Conservation (phyloP, 148 eudicot genomes). For the Silene latifolia region DNA sequence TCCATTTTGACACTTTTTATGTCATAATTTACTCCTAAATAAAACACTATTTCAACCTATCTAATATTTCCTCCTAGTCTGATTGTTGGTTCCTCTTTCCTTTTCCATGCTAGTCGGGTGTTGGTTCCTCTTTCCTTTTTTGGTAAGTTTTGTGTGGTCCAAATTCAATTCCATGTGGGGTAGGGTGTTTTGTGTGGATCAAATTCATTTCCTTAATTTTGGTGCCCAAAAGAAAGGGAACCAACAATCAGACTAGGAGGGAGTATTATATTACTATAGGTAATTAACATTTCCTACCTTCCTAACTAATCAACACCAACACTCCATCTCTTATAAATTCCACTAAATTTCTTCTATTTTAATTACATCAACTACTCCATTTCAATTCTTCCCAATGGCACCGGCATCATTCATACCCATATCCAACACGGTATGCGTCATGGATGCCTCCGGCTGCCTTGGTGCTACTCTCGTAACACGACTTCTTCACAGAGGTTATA, state of each 20-base stretch:
- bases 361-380: background rate
- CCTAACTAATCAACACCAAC: conserved; percentile 10
- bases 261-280: background rate
- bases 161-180: too few relatives aligned
- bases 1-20: conserved; percentile 2
- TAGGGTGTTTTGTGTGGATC: too few relatives aligned
- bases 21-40: background rate
- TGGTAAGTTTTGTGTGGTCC: too few relatives aligned
- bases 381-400: conserved; percentile 26
- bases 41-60: background rate
- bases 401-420: conserved; percentile 35
- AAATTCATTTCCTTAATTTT: too few relatives aligned
- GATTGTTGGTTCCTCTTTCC: too few relatives aligned
- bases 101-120: too few relatives aligned
- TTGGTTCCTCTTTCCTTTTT: too few relatives aligned
- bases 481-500: conserved; percentile 63
- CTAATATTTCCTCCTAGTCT: too few relatives aligned
- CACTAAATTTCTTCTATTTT: too few relatives aligned
- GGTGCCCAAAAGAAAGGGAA: too few relatives aligned
- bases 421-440: conserved; percentile 57
- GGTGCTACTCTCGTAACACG: conserved; percentile 58
- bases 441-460: conserved; percentile 71
- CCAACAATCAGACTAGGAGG: too few relatives aligned
- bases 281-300: conserved; percentile 3
- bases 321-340: background rate